Evolutionary conservation across 257 asterid species (phyloP), one percentile per base, ranked within the genome.

Genomic region (Rauvolfia tetraphylla): DNA sequence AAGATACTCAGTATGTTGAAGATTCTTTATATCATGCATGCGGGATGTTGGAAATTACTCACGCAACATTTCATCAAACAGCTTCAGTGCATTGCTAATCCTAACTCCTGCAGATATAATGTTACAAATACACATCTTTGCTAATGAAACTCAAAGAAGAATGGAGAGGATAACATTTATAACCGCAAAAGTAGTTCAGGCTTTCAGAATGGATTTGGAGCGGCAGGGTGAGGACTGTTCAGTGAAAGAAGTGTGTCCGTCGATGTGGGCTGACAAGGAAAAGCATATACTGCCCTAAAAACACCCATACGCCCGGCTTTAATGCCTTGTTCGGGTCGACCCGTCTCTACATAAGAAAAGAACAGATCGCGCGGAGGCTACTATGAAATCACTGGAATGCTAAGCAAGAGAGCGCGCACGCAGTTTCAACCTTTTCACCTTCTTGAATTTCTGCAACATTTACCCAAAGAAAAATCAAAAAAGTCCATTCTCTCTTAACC

Each of bases 401-500:
- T 62, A 46, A 62, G 11, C 42, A 62, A 62, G 68, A 31, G 33
- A 33, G 39, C 42, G 8, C 8, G 42, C 42, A 1, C 12, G 17
- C 4, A 25, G 13, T 70, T 42, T 15, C 13, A 15, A 20, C 86
- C 96, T 10, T 78, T 78, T 67, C 51, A 46, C 46, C 46, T 8
- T 3, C 8, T 41, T 41, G 6, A 41, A 41, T 8, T 41, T 41
- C 46, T 41, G 4, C 46, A 41, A 41, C 46, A 41, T 41, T 41
- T 8, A 4, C 4, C 8, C 4, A 41, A 41, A 41, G 8, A 41
- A 41, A 41, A 4, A 3, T 8, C 4, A 41, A 41, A 4, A 41
- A 41, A 41, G 84, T 92, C 5, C 97, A 92, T 77, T 88, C 92
- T 65, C 84, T 84, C 73, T 41, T 90, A 48, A 81, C 78, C 56